Percentiles rank a stretch among this genome's conserved stretches.
Evolutionary conservation across 2,329 filamentous ascomycete genomes (phyloP).

Genomic region (Colletotrichum ledebouriae): DNA sequence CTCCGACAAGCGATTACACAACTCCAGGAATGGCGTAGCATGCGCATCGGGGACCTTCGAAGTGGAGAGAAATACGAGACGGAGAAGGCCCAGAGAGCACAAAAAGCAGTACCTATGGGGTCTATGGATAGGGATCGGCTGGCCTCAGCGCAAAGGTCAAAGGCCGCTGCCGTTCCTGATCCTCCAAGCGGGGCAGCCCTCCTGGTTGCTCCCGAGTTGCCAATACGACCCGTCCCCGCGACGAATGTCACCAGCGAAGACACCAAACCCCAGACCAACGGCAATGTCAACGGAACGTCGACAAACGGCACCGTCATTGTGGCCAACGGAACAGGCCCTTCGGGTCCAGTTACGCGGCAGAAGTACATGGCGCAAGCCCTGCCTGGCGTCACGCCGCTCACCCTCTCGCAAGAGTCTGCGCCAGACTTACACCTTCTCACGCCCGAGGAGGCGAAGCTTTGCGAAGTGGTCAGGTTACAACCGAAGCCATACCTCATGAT

Average conservation of each 20-base stretch:
- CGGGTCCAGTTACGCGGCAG: slow-evolving; percentile 56
- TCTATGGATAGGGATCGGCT: slow-evolving; percentile 86
- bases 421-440: slow-evolving; percentile 89
- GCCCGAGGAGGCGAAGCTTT: slow-evolving; percentile 86
- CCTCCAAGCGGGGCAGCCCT: slow-evolving; percentile 81
- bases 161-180: slow-evolving; percentile 74
- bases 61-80: slow-evolving; percentile 92
- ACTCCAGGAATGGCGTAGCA: slow-evolving; percentile 91
- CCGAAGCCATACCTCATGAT: slow-evolving; percentile 96
- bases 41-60: slow-evolving; percentile 86
- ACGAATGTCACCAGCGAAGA: slow-evolving; percentile 62
- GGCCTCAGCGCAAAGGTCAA: slow-evolving; percentile 77
- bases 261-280: slow-evolving; percentile 67
- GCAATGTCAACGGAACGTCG: slow-evolving; percentile 63
- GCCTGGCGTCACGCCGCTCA: slow-evolving; percentile 73
- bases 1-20: slow-evolving; percentile 90
- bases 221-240: slow-evolving; percentile 65
- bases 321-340: slow-evolving; percentile 52
- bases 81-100: slow-evolving; percentile 83
- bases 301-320: slow-evolving; percentile 54
- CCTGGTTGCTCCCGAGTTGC: slow-evolving; percentile 83
- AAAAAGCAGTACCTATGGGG: slow-evolving; percentile 78
- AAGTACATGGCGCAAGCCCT: slow-evolving; percentile 69
- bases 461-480: slow-evolving; percentile 84
- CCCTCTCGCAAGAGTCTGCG: slow-evolving; percentile 80